Conservation (phyloP, 2,329 filamentous ascomycete species). For the Colletotrichum echinochloae region DNA sequence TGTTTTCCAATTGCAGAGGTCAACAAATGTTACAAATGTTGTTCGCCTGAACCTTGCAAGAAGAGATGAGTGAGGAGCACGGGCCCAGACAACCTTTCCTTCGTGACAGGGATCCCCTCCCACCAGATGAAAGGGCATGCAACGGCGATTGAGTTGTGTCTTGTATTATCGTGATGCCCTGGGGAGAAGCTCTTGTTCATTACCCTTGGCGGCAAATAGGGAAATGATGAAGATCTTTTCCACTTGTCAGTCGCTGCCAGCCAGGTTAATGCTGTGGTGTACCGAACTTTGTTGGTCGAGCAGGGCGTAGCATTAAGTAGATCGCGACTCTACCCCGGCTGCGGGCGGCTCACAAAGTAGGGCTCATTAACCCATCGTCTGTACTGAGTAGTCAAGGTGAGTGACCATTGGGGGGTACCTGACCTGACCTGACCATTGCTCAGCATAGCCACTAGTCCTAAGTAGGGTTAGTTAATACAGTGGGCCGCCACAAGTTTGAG, state of each 20-base stretch:
- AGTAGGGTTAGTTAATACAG: too few species aligned
- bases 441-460: too few species aligned
- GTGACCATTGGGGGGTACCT: too few species aligned
- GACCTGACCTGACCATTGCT: too few species aligned
- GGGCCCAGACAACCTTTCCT: constrained; percentile 13
- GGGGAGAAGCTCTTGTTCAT: background rate
- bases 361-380: constrained; percentile 6
- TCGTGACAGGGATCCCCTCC: constrained; percentile 4
- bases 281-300: background rate
- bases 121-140: constrained; percentile 19
- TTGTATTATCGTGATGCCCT: background rate
- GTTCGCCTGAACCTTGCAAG: background rate
- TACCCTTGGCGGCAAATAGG: background rate
- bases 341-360: background rate
- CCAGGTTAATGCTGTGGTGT: background rate
- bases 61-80: constrained; percentile 29
- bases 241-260: background rate
- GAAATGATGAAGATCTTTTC: background rate
- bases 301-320: background rate
- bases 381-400: too few species aligned
- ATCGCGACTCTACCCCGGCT: background rate
- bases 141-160: constrained; percentile 29
- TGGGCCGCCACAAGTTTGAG: too few species aligned
- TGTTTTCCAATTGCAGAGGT: background rate
- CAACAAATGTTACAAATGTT: background rate